phyloP scores from a whole-genome alignment of 169 alveolate species.

The Plasmodium vivax region DNA sequence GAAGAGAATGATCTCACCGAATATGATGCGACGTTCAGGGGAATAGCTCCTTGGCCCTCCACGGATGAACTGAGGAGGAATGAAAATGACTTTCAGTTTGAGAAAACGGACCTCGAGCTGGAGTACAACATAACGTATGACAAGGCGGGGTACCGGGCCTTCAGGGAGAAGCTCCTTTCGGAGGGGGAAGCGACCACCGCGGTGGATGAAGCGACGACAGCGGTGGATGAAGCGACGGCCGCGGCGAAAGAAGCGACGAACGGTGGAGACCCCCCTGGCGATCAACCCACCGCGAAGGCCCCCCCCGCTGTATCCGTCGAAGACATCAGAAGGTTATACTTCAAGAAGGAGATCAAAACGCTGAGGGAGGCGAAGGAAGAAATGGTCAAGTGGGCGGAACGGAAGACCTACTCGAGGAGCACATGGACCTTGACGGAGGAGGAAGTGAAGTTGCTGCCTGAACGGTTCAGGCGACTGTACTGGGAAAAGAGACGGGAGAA shows the following conservation, averaged over 20 bases:
- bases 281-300: background rate
- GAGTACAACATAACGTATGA: slow-evolving; percentile 59
- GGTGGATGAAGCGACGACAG: background rate
- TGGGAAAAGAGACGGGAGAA: slow-evolving; percentile 22
- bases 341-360: slow-evolving; percentile 72
- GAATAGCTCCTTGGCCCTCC: slow-evolving; percentile 85
- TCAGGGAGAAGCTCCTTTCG: background rate
- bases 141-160: slow-evolving; percentile 15
- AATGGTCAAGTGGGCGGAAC: slow-evolving; percentile 78
- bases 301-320: background rate
- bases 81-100: slow-evolving; percentile 52
- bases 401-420: slow-evolving; percentile 74
- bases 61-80: slow-evolving; percentile 69
- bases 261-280: background rate
- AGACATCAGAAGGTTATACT: slow-evolving; percentile 43
- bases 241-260: background rate
- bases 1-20: slow-evolving; percentile 78
- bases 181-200: background rate
- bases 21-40: slow-evolving; percentile 79
- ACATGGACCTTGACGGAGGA: slow-evolving; percentile 81
- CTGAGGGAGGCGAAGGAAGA: slow-evolving; percentile 83
- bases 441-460: slow-evolving; percentile 78
- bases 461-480: slow-evolving; percentile 77
- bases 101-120: slow-evolving; percentile 63
- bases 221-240: background rate